Base-by-base conservation (phyloP, 2,329 filamentous ascomycete genomes). In the Talaromyces pinophilus region DNA sequence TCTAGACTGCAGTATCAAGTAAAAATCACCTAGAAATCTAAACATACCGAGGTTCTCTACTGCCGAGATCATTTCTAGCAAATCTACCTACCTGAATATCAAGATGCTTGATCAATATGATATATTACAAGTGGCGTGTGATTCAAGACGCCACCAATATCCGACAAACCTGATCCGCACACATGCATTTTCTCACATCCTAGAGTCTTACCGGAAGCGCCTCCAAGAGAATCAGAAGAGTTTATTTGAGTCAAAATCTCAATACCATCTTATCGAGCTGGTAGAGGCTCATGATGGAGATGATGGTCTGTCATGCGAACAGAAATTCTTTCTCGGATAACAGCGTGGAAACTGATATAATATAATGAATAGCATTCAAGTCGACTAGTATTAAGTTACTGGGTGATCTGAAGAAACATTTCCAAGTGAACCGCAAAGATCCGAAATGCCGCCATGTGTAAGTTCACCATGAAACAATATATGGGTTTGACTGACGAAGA, bases 31-130 rank as follows among this genome's bases (percentile, higher is more conserved):
- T 54, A n/a, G 13, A 30, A 17, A 30, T 54, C 6, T 3, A n/a
- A 13, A 33, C 6, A 54, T n/a, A 54, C 50, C n/a, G 11, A 30
- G 48, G 22, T 30, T 17, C 1, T 54, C 15, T 5, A 54, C 6
- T 10, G 1, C n/a, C 3, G 44, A 46, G n/a, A 46, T 28, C 7
- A n/a, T n/a, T 54, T 54, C 22, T 25, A 28, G 15, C 25, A 54
- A 17, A 5, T 33, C 6, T n/a, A 30, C 8, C 15, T n/a, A 2
- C 3, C 7, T 10, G 8, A n/a, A 17, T 33, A 30, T 54, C 28
- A 54, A 8, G 28, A 54, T 54, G 50, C 25, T 54, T n/a, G 50
- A 54, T 54, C 50, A 54, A 33, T 54, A 54, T 15, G 50, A 54
- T 30, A 54, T 15, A 30, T 30, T 54, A 15, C 50, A 54, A 54